Percentiles rank a stretch among this genome's conserved stretches.
phyloP scores from a whole-genome alignment of 768 basidiomycete species.

The Pleurotus giganteus region DNA sequence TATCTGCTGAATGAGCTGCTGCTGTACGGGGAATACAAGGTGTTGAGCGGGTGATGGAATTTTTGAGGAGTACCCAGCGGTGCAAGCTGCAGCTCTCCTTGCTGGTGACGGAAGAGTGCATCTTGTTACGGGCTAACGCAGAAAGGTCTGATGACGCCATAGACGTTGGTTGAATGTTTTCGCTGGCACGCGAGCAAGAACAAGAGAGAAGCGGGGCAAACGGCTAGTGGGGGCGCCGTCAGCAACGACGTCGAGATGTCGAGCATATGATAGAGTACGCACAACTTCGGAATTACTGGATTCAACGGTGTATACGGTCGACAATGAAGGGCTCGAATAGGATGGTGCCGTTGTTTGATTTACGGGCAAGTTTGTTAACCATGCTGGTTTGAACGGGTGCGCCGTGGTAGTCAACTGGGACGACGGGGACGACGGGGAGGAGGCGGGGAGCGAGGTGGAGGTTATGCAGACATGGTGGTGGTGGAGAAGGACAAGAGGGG shows the following conservation, averaged over 20 bases:
- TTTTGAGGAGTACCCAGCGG: conserved; percentile 88
- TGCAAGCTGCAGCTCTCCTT: conserved; percentile 75
- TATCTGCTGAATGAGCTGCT: conserved; percentile 1
- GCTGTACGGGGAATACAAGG: conserved; percentile 21
- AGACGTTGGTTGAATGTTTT: conserved; percentile 13
- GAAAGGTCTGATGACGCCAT: conserved; percentile 40
- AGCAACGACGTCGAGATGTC: conserved; percentile 1
- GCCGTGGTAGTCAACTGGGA: conserved; percentile 37
- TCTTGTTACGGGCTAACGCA: conserved; percentile 69
- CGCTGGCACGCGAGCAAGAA: conserved; percentile 12
- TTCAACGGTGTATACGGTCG: conserved; percentile 76
- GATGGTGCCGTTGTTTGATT: conserved; percentile 82
- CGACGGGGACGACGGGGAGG: conserved; percentile 25
- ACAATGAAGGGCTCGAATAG: conserved; percentile 87
- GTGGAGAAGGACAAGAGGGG: conserved; percentile 17
- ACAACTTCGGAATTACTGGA: conserved; percentile 23
- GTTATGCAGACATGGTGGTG: conserved; percentile 45
- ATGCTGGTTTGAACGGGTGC: conserved; percentile 46
- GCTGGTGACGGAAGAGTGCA: conserved; percentile 58
- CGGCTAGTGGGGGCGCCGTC: conserved; percentile 12
- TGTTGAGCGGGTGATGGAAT: conserved; percentile 64
- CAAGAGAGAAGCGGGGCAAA: conserved; percentile 15
- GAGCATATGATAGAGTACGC: background rate
- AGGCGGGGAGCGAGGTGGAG: conserved; percentile 18
- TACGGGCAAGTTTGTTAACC: conserved; percentile 82